Evolutionary conservation across 768 basidiomycete genomes (phyloP).

Genomic region (Russula abietina): DNA sequence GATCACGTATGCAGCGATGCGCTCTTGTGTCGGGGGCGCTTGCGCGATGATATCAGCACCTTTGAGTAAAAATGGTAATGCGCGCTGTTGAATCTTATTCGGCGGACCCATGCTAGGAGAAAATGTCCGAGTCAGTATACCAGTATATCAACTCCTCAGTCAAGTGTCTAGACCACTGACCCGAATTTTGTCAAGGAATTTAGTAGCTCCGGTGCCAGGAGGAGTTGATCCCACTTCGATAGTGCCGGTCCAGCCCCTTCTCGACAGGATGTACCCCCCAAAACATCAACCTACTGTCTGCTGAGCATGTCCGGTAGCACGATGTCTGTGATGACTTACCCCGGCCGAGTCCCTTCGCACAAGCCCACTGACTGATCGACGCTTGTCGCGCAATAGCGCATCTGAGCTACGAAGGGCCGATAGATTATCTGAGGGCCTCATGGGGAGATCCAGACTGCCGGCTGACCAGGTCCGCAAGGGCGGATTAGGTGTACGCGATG

Average conservation of each 20-base stretch:
- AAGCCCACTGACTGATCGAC: conserved; percentile 64
- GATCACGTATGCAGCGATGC: conserved; percentile 95
- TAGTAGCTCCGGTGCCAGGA: conserved; percentile 78
- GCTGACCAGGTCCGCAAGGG: conserved; percentile 83
- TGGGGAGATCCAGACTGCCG: conserved; percentile 68
- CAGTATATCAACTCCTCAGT: conserved; percentile 8
- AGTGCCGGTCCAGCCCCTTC: conserved; percentile 68
- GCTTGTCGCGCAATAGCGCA: conserved; percentile 55
- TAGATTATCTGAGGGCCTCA: conserved; percentile 44
- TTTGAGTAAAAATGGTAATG: conserved; percentile 88
- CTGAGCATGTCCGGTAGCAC: conserved; percentile 13
- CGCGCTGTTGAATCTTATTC: conserved; percentile 97
- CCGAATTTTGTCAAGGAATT: conserved; percentile 90
- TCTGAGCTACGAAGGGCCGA: conserved; percentile 36
- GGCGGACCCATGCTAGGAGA: conserved; percentile 82
- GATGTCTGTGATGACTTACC: conserved; percentile 40
- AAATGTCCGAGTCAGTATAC: background rate
- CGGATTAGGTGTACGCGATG: conserved; percentile 57
- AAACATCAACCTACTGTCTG: conserved; percentile 43
- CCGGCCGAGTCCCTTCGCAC: conserved; percentile 70
- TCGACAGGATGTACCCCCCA: conserved; percentile 49
- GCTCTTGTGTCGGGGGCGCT: conserved; percentile 96
- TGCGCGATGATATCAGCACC: conserved; percentile 98
- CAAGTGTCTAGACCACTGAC: conserved; percentile 42
- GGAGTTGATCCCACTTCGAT: conserved; percentile 94